Conservation (phyloP, 163 green algal genomes). For the Scenedesmus sp. region DNA sequence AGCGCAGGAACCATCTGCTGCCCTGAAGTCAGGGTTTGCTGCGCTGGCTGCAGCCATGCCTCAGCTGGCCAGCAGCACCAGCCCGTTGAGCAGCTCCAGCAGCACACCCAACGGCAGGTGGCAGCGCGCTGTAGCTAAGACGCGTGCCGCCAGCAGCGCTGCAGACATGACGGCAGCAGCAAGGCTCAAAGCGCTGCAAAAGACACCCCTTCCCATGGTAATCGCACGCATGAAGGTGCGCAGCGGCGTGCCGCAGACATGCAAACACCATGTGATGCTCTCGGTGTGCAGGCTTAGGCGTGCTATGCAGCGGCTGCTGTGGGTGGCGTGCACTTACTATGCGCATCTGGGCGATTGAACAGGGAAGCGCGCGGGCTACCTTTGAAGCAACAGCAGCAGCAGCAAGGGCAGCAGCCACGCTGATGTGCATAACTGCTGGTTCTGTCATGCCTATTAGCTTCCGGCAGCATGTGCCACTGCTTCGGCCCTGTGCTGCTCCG, state of each 20-base stretch:
- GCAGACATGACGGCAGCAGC: neutral
- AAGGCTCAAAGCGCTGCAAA: neutral
- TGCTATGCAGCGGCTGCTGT: neutral
- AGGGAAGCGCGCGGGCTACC: too few relatives aligned
- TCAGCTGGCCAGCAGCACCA: neutral
- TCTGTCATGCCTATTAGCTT: too few relatives aligned
- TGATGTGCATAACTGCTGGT: too few relatives aligned
- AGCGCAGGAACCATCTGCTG: neutral
- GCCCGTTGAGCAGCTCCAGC: neutral
- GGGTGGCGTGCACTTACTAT: neutral
- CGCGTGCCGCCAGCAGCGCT: neutral
- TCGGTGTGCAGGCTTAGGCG: neutral
- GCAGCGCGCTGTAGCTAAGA: neutral
- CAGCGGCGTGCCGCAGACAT: neutral
- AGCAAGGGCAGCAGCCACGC: too few relatives aligned
- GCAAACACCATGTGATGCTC: neutral
- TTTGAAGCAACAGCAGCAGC: neutral
- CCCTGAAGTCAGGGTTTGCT: neutral
- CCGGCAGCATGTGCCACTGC: too few relatives aligned
- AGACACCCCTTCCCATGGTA: slow-evolving; percentile 10
- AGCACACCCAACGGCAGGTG: neutral
- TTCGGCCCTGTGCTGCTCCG: too few relatives aligned
- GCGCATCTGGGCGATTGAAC: neutral
- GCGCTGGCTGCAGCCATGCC: slow-evolving; percentile 18
- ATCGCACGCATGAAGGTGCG: slow-evolving; percentile 41